A percentile compares a stretch with the other conserved stretches of the same genome.
Evolutionary conservation across 495 filamentous ascomycete species (phyloP).

Genomic region (Penicillium bovifimosum): DNA sequence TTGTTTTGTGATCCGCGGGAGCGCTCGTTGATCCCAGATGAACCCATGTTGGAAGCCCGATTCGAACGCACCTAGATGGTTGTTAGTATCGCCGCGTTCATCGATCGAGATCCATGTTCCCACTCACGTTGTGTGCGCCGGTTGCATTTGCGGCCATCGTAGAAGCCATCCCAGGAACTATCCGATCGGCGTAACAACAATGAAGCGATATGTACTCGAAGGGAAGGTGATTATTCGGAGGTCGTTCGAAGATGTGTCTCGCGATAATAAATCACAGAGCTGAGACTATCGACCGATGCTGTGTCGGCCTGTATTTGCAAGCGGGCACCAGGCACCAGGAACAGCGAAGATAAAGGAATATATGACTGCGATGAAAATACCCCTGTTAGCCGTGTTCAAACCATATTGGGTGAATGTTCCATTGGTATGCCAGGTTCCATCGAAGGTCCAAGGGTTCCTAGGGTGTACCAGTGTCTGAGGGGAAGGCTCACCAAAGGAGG

Average conservation of each 20-base stretch:
- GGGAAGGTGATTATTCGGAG: slow-evolving; percentile 19
- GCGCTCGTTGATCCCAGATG: slow-evolving; percentile 40
- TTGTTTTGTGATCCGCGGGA: slow-evolving; percentile 31
- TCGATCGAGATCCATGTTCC: not conserved
- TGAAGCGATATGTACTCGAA: slow-evolving; percentile 28
- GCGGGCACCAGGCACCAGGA: slow-evolving; percentile 29
- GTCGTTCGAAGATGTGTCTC: slow-evolving; percentile 8
- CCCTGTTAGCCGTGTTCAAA: slow-evolving; percentile 15
- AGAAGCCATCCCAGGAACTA: slow-evolving; percentile 33
- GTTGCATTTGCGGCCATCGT: slow-evolving; percentile 37
- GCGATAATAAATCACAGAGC: slow-evolving; percentile 17
- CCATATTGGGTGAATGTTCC: not conserved
- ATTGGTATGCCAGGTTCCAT: not conserved
- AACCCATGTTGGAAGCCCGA: slow-evolving; percentile 35
- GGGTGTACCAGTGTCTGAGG: slow-evolving; percentile 9
- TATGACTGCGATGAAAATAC: slow-evolving; percentile 16
- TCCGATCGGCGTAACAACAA: slow-evolving; percentile 10
- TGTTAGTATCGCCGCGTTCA: not conserved
- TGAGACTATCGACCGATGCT: slow-evolving; percentile 7
- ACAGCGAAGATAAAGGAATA: slow-evolving; percentile 29
- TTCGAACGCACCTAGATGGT: slow-evolving; percentile 31
- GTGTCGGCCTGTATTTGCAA: slow-evolving; percentile 24
- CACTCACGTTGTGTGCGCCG: slow-evolving; percentile 38
- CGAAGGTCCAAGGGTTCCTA: not conserved
- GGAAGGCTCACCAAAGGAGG: slow-evolving; percentile 28